A percentile compares a stretch with the other conserved stretches of the same genome.
phyloP scores from a whole-genome alignment of 2,329 filamentous ascomycete species.

The Stachybotrys echinatus region DNA sequence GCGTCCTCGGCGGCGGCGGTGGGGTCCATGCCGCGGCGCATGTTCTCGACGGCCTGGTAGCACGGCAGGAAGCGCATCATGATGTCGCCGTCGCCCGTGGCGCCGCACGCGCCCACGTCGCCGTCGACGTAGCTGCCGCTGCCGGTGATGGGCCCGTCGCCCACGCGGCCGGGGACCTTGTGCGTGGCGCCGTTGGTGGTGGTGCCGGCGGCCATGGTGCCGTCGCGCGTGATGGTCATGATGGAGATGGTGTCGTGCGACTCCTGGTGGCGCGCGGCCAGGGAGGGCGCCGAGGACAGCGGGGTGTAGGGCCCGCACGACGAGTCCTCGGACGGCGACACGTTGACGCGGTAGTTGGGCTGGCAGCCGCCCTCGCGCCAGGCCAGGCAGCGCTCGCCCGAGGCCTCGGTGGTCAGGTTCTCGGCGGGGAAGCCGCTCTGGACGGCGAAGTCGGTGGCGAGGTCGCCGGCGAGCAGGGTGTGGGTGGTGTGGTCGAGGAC shows the following conservation, averaged over 20 bases:
- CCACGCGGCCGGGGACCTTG: constrained; percentile 50
- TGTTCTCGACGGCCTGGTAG: constrained; percentile 51
- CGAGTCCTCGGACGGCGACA: constrained; percentile 33
- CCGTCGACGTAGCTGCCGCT: constrained; percentile 51
- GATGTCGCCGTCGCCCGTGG: constrained; percentile 51
- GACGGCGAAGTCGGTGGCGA: constrained; percentile 47
- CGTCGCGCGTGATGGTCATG: constrained; percentile 36
- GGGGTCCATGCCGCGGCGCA: constrained; percentile 43
- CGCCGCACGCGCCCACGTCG: constrained; percentile 49
- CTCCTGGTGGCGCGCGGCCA: constrained; percentile 9
- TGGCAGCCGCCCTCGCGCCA: constrained; percentile 41
- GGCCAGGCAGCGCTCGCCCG: constrained; percentile 29
- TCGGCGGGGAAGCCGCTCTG: constrained; percentile 43
- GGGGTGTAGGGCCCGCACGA: constrained; percentile 45
- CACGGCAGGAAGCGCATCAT: constrained; percentile 55
- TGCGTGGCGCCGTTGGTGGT: constrained; percentile 50
- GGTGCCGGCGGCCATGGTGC: constrained; percentile 47
- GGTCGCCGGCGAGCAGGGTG: constrained; percentile 46
- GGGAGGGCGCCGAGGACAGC: constrained; percentile 1
- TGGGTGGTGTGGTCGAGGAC: constrained; percentile 48
- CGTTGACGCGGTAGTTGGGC: constrained; percentile 45
- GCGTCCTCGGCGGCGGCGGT: constrained; percentile 44
- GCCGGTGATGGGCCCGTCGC: constrained; percentile 49
- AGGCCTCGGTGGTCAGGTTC: constrained; percentile 36
- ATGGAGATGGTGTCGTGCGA: constrained; percentile 52